Conservation (phyloP, 2,329 filamentous ascomycete genomes). For the Diaporthe capsici region DNA sequence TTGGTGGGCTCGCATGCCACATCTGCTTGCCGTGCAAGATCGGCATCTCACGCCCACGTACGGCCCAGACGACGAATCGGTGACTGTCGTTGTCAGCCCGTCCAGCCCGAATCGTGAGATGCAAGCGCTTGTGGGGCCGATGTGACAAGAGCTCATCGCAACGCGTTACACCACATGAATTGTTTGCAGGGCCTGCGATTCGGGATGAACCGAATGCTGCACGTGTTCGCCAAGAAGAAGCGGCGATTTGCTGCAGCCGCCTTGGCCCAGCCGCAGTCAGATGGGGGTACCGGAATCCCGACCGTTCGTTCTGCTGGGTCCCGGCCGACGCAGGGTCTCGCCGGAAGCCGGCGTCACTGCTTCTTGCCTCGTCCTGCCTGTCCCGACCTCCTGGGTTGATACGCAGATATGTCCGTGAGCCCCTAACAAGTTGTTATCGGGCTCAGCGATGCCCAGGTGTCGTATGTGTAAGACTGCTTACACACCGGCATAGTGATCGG, state of each 20-base stretch:
- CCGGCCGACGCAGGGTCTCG: conserved; percentile 14
- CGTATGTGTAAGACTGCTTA: conserved; percentile 28
- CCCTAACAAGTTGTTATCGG: neutral
- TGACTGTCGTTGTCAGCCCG: neutral
- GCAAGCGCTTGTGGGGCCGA: conserved; percentile 47
- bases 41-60: neutral
- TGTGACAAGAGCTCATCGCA: neutral
- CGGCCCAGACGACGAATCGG: neutral
- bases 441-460: neutral
- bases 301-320: neutral
- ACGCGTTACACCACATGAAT: neutral
- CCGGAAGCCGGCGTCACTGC: neutral
- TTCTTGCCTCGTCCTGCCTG: neutral
- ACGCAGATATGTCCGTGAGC: neutral
- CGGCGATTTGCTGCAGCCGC: conserved; percentile 20
- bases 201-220: conserved; percentile 17
- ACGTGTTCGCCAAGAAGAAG: conserved; percentile 28
- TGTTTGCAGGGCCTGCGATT: neutral
- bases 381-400: neutral
- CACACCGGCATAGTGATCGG: conserved; percentile 21
- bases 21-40: neutral
- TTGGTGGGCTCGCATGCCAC: neutral
- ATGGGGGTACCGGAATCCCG: neutral
- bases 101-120: neutral
- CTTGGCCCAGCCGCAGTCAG: conserved; percentile 10